Evolutionary conservation across 2,329 filamentous ascomycete genomes (phyloP), one percentile per base, ranked within the genome.

Genomic region (Cladorrhinum sp.): DNA sequence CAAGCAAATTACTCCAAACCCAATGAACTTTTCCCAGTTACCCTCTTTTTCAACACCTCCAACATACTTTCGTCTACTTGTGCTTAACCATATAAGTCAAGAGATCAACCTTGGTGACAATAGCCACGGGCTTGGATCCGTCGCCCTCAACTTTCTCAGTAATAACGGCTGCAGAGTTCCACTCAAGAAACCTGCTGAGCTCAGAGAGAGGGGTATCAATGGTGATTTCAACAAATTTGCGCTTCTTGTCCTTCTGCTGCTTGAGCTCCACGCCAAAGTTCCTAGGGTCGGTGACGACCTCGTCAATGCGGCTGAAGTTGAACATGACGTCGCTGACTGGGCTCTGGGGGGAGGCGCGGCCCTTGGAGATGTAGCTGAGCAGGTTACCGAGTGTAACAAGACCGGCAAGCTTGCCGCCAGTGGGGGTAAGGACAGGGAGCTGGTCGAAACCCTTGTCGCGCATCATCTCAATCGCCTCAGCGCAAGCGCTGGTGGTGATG

Each of bases 391-490:
- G 85, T 0, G 95, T 99, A 41, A 99, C 90, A 6, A 99, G 85
- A 32, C 95, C 95, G 55, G 96, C 92, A 6, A 99, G 89, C 70
- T 86, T 87, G 64, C 76, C 84, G 63, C 86, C 86, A 3, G 83
- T 84, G 18, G 86, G 78, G 0, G 87, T 82, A 8, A 96, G 87
- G 16, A 99, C 95, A 49, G 95, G 95, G 48, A 99, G 88, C 77
- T 99, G 96, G 72, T 99, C 96, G 74, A 97, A 99, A 64, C 92
- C 92, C 79, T 95, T 96, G 72, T 99, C 95, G 67, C 93, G 91
- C 95, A 99, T 98, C 63, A 91, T 93, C 79, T 99, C 95, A 66
- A 98, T 92, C 57, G 96, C 95, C 66, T 93, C 90, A 64, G 90
- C 84, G 77, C 93, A 96, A 2, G 85, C 76, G 29, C 88, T 88